Conservation (phyloP, 106 monocot genomes). For the Dendrobium catenatum region DNA sequence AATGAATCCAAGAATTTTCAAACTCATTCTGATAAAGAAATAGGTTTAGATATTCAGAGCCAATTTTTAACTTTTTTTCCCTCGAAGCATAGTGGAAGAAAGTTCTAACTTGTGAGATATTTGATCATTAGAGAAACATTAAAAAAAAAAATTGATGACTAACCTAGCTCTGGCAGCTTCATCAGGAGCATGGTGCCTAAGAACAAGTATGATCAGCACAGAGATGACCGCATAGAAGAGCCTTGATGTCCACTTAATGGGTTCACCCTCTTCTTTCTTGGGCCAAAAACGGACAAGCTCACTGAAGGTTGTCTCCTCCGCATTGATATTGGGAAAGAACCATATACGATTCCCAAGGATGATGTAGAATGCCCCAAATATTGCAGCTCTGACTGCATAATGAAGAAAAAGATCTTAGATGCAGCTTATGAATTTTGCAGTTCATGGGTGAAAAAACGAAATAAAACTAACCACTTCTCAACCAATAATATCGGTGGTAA, state of each 20-base stretch:
- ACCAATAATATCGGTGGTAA: too few relatives aligned
- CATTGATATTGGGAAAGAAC: constrained; percentile 98
- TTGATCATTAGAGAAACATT: not conserved
- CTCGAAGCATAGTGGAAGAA: too few relatives aligned
- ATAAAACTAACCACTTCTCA: too few relatives aligned
- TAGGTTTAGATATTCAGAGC: too few relatives aligned
- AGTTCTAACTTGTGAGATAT: too few relatives aligned
- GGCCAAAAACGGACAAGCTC: constrained; percentile 95
- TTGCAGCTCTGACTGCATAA: constrained; percentile 78
- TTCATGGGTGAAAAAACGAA: too few relatives aligned
- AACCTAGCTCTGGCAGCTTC: constrained; percentile 98
- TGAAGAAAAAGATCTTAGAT: too few relatives aligned
- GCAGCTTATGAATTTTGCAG: too few relatives aligned
- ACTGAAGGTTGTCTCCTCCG: constrained; percentile 93
- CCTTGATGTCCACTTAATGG: constrained; percentile 88
- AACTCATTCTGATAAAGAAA: too few relatives aligned
- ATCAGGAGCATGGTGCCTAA: constrained; percentile 95
- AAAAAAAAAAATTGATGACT: not conserved
- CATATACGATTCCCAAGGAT: constrained; percentile 86
- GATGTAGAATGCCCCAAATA: constrained; percentile 73
- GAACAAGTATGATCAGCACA: constrained; percentile 54
- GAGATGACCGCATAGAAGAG: constrained; percentile 58
- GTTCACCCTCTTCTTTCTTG: constrained; percentile 81
- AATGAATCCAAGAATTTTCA: too few relatives aligned
- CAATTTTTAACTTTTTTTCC: too few relatives aligned